Evolutionary conservation across 1,284 basidiomycete species (phyloP).

Genomic region (Flammula alnicola): DNA sequence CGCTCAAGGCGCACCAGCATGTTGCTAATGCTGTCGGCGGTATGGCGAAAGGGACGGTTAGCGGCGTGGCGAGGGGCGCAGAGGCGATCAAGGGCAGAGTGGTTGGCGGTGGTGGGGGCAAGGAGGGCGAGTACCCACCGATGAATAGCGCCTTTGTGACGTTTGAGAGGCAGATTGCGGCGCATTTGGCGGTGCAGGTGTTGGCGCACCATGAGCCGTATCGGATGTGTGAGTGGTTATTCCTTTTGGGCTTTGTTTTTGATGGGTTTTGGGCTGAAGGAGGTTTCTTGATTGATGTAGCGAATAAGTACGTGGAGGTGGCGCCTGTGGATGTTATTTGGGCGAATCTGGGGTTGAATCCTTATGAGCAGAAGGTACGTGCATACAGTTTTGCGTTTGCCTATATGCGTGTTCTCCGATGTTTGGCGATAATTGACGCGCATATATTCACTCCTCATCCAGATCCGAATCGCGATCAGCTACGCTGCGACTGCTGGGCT

Average conservation of each 20-base stretch:
- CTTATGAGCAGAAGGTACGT: constrained; percentile 75
- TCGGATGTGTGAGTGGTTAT: constrained; percentile 55
- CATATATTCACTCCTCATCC: not conserved
- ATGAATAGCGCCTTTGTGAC: constrained; percentile 89
- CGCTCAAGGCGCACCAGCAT: constrained; percentile 22
- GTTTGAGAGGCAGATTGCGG: constrained; percentile 92
- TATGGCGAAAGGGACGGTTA: constrained; percentile 25
- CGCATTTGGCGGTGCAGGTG: constrained; percentile 81
- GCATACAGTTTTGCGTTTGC: not conserved
- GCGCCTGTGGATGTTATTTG: constrained; percentile 90
- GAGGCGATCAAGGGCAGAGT: constrained; percentile 29
- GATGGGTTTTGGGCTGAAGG: not conserved
- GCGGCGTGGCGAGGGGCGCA: constrained; percentile 24
- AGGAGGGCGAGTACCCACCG: constrained; percentile 60
- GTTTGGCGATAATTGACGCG: not conserved
- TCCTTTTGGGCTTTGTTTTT: not conserved
- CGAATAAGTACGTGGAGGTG: constrained; percentile 69
- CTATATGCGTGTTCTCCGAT: constrained; percentile 12
- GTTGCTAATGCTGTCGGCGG: constrained; percentile 25
- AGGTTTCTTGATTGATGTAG: constrained; percentile 27
- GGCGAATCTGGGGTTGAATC: constrained; percentile 87
- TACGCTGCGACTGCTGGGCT: constrained; percentile 67
- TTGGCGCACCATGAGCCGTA: constrained; percentile 82
- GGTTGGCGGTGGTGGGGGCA: constrained; percentile 16
- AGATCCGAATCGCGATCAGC: constrained; percentile 60